Evolutionary conservation across 805 yeast genomes (phyloP).

Genomic region (Candida manassasensis): DNA sequence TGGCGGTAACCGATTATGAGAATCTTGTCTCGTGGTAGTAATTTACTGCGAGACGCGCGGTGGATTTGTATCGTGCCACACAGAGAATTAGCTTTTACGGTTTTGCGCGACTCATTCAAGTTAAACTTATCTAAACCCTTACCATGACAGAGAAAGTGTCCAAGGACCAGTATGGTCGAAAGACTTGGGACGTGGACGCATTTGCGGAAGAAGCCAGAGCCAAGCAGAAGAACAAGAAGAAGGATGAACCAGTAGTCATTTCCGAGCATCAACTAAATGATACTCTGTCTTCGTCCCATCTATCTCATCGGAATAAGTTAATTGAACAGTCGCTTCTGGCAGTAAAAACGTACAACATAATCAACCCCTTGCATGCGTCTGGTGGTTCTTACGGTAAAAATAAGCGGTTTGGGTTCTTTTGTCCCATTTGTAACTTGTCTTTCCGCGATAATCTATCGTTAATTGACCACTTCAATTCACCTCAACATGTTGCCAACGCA

Average conservation of each 20-base stretch:
- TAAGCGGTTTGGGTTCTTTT: slow-evolving; percentile 80
- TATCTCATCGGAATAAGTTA: slow-evolving; percentile 29
- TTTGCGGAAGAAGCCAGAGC: slow-evolving; percentile 47
- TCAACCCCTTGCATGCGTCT: slow-evolving; percentile 18
- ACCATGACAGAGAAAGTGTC: slow-evolving; percentile 18
- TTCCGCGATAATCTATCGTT: slow-evolving; percentile 79
- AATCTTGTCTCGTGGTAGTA: too few species aligned
- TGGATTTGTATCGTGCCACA: too few species aligned
- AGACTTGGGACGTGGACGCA: slow-evolving; percentile 69
- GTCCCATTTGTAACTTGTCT: slow-evolving; percentile 74
- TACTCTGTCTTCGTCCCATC: slow-evolving; percentile 15
- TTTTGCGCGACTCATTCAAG: too few species aligned
- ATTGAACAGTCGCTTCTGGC: slow-evolving; percentile 28
- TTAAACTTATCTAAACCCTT: too few species aligned
- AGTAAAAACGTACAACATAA: slow-evolving; percentile 30
- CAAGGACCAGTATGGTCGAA: slow-evolving; percentile 55
- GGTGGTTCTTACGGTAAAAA: slow-evolving; percentile 19
- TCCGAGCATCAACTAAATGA: slow-evolving; percentile 10
- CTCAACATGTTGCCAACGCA: slow-evolving; percentile 51
- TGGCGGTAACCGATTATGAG: too few species aligned
- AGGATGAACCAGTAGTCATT: slow-evolving; percentile 4
- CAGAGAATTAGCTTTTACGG: too few species aligned
- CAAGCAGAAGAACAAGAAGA: slow-evolving; percentile 14
- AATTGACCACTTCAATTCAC: slow-evolving; percentile 78
- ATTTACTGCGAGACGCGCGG: too few species aligned